Base-by-base conservation (phyloP, 1,139 yeast genomes). In the Saccharomyces hybrid region DNA sequence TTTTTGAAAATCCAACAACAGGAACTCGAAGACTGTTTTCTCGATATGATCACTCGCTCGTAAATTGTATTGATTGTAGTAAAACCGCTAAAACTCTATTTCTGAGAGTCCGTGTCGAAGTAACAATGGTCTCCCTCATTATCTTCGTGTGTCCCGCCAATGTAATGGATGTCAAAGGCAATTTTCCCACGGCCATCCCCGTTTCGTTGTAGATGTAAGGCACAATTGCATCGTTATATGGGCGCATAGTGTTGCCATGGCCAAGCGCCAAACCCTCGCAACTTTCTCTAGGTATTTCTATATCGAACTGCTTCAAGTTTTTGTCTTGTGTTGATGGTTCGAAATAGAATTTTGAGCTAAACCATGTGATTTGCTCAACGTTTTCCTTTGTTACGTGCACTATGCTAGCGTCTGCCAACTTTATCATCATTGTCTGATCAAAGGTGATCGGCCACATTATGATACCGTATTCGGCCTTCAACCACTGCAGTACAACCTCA, bases 121-220 rank as follows among this genome's bases (percentile, higher is more conserved):
- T 52, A 13, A 46, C 49, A 31, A 56, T 38, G 44, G 25, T 8
- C 13, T 38, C 44, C 3, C 44, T 38, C 44, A 16, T 38, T 38
- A 38, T 38, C 11, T 19, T 25, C 38, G 42, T 13, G 50, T 52
- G 25, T 31, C 42, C 34, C 38, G 48, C 28, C 41, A 29, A 41
- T 38, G 16, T 16, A 23, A 41, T 27, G 46, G 23, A 14, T 8
- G 44, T 5, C 44, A 59, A 23, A 16, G 63, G 61, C n/a, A 62
- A 41, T 47, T 55, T 55, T 6, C 42, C 38, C 26, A 58, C 28
- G 8, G 32, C 29, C 34, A 63, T 53, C 11, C 66, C 66, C 2
- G 64, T 61, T 28, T 60, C 51, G 9, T 57, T 44, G 41, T 55
- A 52, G 5, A 63, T 49, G 50, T 60, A 61, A 3, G 63, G 61